Conservation (phyloP, 2,329 filamentous ascomycete species). For the Pseudogymnoascus destructans region DNA sequence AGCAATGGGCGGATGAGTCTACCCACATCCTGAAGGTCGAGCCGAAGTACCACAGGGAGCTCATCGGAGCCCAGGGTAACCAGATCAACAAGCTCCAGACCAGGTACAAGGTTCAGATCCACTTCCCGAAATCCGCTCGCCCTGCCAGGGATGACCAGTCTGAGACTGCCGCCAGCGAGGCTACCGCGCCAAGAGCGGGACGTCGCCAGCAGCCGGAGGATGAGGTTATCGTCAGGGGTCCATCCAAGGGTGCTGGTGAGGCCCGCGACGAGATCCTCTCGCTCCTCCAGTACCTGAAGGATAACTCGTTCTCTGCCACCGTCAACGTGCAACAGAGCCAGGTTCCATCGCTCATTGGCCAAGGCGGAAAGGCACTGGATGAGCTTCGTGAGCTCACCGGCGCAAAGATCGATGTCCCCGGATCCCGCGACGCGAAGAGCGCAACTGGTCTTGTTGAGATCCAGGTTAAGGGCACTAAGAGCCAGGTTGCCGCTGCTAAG, state of each 20-base stretch:
- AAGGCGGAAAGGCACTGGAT: slow-evolving; percentile 82
- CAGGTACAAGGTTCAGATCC: slow-evolving; percentile 86
- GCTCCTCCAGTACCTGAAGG: slow-evolving; percentile 76
- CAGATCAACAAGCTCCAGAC: slow-evolving; percentile 88
- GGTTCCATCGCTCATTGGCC: slow-evolving; percentile 84
- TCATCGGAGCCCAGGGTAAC: slow-evolving; percentile 77
- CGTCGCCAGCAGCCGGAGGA: slow-evolving; percentile 66
- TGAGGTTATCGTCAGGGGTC: slow-evolving; percentile 82
- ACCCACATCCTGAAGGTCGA: slow-evolving; percentile 82
- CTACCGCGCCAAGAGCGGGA: slow-evolving; percentile 42
- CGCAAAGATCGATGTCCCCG: slow-evolving; percentile 83
- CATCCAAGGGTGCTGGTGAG: slow-evolving; percentile 83
- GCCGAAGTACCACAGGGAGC: slow-evolving; percentile 82
- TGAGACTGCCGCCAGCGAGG: slow-evolving; percentile 56
- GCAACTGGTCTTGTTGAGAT: slow-evolving; percentile 66
- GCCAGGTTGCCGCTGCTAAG: slow-evolving; percentile 82
- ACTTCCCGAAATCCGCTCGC: slow-evolving; percentile 68
- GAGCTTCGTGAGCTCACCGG: slow-evolving; percentile 73
- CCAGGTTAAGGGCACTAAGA: slow-evolving; percentile 81
- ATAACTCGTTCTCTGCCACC: slow-evolving; percentile 68
- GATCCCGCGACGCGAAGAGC: slow-evolving; percentile 56
- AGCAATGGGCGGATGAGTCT: slow-evolving; percentile 80
- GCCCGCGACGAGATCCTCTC: slow-evolving; percentile 85
- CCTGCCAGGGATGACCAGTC: slow-evolving; percentile 55
- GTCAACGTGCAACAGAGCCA: slow-evolving; percentile 84